Conservation (phyloP, 208 protist genomes). For the Vickermania spadyakhi region DNA sequence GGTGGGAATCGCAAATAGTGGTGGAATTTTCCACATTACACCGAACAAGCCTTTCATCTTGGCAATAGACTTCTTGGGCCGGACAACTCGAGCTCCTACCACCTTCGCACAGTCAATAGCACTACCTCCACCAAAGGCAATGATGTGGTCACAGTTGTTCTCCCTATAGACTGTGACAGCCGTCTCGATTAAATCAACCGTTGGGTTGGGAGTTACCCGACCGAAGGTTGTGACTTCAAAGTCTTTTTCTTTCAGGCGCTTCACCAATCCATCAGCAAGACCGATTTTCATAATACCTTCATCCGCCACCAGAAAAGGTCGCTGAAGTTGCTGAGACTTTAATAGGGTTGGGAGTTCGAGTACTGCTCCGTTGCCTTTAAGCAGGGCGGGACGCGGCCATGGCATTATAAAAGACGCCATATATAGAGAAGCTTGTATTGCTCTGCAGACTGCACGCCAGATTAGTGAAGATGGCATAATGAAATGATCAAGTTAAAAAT, state of each 20-base stretch:
- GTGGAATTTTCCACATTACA: constrained; percentile 33
- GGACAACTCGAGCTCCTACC: constrained; percentile 45
- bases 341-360: constrained; percentile 23
- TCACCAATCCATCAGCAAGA: constrained; percentile 24
- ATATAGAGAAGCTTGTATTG: constrained; percentile 20
- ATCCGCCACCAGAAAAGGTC: constrained; percentile 47
- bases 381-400: constrained; percentile 20
- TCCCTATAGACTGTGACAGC: constrained; percentile 22
- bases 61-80: constrained; percentile 27
- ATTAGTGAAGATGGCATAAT: constrained; percentile 21
- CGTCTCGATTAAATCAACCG: constrained; percentile 25
- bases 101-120: constrained; percentile 83
- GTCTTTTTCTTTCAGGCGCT: constrained; percentile 21
- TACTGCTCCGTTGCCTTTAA: constrained; percentile 23
- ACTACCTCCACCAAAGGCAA: constrained; percentile 81
- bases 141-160: constrained; percentile 39
- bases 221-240: constrained; percentile 27
- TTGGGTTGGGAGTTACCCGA: constrained; percentile 45
- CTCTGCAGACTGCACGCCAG: constrained; percentile 21
- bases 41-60: constrained; percentile 36
- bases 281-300: constrained; percentile 38
- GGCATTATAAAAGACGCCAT: constrained; percentile 17
- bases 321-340: constrained; percentile 17
- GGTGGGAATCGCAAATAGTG: constrained; percentile 63
- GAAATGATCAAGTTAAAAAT: too few relatives aligned